Evolutionary conservation across 345 rosid genomes (phyloP).

Genomic region (Populus alba): DNA sequence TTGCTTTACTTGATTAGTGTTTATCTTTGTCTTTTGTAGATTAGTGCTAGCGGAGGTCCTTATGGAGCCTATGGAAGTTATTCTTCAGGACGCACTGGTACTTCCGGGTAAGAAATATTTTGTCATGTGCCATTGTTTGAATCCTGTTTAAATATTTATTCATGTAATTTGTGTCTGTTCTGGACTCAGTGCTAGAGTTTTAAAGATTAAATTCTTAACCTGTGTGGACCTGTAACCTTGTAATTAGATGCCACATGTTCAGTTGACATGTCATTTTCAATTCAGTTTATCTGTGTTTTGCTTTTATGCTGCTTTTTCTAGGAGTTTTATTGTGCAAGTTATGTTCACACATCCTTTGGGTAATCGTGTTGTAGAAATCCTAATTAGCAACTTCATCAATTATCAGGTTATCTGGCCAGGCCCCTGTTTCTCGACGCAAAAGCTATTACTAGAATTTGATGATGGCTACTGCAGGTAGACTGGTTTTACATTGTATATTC

Average conservation of each 20-base stretch:
- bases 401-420: slow-evolving; percentile 84
- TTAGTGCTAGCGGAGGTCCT: slow-evolving; percentile 64
- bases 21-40: slow-evolving; percentile 39
- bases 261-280: neutral
- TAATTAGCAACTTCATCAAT: slow-evolving; percentile 47
- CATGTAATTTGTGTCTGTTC: neutral
- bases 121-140: neutral
- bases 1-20: slow-evolving; percentile 3
- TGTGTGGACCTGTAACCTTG: neutral
- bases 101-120: slow-evolving; percentile 69
- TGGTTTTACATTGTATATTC: slow-evolving; percentile 20
- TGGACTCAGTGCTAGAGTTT: neutral
- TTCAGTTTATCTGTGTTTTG: neutral
- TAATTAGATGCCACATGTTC: slow-evolving; percentile 12
- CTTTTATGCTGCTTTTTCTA: neutral
- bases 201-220: neutral
- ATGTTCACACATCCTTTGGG: neutral
- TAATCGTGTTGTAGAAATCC: slow-evolving; percentile 20
- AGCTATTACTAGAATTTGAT: slow-evolving; percentile 68
- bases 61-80: slow-evolving; percentile 87
- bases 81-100: slow-evolving; percentile 68
- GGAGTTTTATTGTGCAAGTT: slow-evolving; percentile 2
- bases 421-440: slow-evolving; percentile 76
- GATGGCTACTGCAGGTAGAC: slow-evolving; percentile 52
- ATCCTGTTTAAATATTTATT: neutral